Evolutionary conservation across 208 protist genomes (phyloP), one percentile per base, ranked within the genome.

Genomic region (Crithidia acanthocephali): DNA sequence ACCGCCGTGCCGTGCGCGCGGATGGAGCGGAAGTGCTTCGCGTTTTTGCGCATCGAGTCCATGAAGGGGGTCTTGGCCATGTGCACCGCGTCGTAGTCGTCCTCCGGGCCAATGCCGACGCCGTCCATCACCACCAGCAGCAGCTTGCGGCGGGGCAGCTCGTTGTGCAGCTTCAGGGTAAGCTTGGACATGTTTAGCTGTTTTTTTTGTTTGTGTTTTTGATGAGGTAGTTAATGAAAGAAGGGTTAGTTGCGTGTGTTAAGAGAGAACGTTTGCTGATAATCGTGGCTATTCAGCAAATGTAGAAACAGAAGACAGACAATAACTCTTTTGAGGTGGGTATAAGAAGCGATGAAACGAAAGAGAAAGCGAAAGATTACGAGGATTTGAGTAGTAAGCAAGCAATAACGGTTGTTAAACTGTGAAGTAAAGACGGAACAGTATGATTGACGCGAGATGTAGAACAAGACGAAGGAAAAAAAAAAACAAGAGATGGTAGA

Each of bases 1-100:
- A 98, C 97, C 2, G 95, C 83, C 4, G 84, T 96, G 48, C 97
- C 97, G 80, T 98, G 96, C 1, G 96, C 96, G 45, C 95, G 85
- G 72, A 98, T 87, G 70, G 88, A 90, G 75, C 91, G 91, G 81
- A 95, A 95, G 71, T 80, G 80, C 32, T 71, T 78, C n/a, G 80
- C 27, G 66, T 92, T 74, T 37, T 53, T 51, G 51, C 75, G 76
- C 44, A 87, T 60, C 8, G 62, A 51, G 72, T 98, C 90, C 69
- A 97, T 86, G 67, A 90, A 90, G 5, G 95, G 95, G 4, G 90
- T 97, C 76, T 93, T 91, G 61, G 95, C 95, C 42, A 90, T 64
- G 72, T 96, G 88, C 27, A 98, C 93, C 18, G 95, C 95, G 76
- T 98, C 93, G 78, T 95, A 97, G 55, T 93, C 89, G 67, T 97